Evolutionary conservation across 2,329 filamentous ascomycete species (phyloP), one percentile per base, ranked within the genome.

Genomic region (Mariannaea elegans): DNA sequence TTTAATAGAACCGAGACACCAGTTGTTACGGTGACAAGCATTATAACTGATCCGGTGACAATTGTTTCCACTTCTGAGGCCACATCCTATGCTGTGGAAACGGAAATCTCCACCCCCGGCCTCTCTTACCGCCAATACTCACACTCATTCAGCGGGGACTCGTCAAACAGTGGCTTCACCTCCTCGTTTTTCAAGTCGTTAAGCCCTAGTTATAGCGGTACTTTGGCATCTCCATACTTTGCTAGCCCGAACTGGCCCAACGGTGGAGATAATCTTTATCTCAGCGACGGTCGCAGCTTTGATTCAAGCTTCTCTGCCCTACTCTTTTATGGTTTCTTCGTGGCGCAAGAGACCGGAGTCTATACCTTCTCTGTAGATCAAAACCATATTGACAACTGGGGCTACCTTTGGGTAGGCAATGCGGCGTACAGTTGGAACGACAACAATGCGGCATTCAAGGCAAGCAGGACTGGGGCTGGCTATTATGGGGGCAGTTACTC

Each of bases 311-410:
- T 45, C 6, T 45, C 50, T 10, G 50, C 31, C 5, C 19, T 54
- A 9, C 18, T 54, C 14, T 45, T 59, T n/a, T 47, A 55, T 18
- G 50, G 50, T 1, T 53, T 53, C 21, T 53, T 53, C n/a, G 24
- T 53, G 8, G 41, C 50, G 14, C 24, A 45, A 5, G 29, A 53
- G n/a, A 34, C 50, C 4, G 50, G 29, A 7, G 24, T 27, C 3
- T 53, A 45, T 13, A 29, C 18, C 12, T 52, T 53, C 12, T 53
- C 39, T 3, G 27, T 32, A 24, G 2, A 34, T 23, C 12, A 45
- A 24, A 18, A 36, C 14, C 14, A 9, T 10, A 45, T 53, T 13
- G 50, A 53, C n/a, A 53, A 53, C n/a, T 53, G 50, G 50, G 39
- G 39, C 4, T 53, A 36, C 14, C 39, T 53, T 19, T 53, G 50